Evolutionary conservation across 1,139 yeast genomes (phyloP).

Genomic region (Debaryomyces singareniensis): DNA sequence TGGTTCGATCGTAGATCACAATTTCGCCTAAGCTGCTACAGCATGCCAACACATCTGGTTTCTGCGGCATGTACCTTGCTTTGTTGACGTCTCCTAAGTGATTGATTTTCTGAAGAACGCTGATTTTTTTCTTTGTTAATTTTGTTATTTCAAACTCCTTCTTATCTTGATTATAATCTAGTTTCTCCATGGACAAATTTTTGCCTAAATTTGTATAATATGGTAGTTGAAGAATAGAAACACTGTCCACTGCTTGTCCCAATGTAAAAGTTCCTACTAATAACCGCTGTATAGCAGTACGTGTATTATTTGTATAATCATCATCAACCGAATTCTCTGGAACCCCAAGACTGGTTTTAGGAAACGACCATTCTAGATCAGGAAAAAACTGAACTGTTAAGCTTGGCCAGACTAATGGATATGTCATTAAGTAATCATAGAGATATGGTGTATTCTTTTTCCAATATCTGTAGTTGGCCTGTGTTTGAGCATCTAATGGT

Average conservation of each 20-base stretch:
- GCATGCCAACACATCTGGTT: slow-evolving; percentile 39
- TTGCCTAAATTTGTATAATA: slow-evolving; percentile 26
- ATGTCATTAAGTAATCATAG: slow-evolving; percentile 45
- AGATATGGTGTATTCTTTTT: slow-evolving; percentile 49
- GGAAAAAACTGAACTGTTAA: slow-evolving; percentile 51
- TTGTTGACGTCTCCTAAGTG: slow-evolving; percentile 42
- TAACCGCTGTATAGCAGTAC: slow-evolving; percentile 23
- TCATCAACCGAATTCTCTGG: slow-evolving; percentile 2
- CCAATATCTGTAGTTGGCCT: slow-evolving; percentile 41
- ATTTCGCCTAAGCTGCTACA: slow-evolving; percentile 36
- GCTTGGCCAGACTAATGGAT: slow-evolving; percentile 51
- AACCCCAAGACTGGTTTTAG: too few relatives aligned
- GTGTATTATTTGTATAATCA: slow-evolving; percentile 1
- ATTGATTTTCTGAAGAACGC: slow-evolving; percentile 33
- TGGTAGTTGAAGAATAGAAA: slow-evolving; percentile 35
- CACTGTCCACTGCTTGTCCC: slow-evolving; percentile 36
- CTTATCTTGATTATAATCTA: slow-evolving; percentile 34
- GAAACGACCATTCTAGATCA: slow-evolving; percentile 31
- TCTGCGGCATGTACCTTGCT: slow-evolving; percentile 37
- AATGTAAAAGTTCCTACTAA: slow-evolving; percentile 38
- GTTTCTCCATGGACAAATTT: slow-evolving; percentile 23
- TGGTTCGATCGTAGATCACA: slow-evolving; percentile 46
- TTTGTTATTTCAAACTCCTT: slow-evolving; percentile 34
- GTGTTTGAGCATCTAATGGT: slow-evolving; percentile 20
- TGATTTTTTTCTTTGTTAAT: slow-evolving; percentile 21